Percentiles rank a stretch among this genome's conserved stretches.
These are phyloP conservation scores for Dactylonectria macrodidyma DNA, from an alignment of 2,329 filamentous ascomycete species.

Conservation along the genomic window DNA sequence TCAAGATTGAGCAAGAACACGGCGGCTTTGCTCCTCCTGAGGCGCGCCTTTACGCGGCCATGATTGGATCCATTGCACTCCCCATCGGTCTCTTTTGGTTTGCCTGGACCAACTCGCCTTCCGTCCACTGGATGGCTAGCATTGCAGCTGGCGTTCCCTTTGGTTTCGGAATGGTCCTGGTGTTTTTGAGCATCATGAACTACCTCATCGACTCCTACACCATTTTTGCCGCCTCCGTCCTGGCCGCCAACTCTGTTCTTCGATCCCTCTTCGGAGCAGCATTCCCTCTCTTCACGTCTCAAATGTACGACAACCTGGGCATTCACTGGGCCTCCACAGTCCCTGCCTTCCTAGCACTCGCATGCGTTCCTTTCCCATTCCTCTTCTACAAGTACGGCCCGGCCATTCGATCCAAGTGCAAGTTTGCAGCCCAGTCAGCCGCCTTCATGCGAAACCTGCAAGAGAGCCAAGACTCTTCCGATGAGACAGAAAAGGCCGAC, in stretches of 20 bases:
- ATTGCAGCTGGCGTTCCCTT: conserved; percentile 56
- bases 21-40: conserved; percentile 72
- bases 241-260: conserved; percentile 64
- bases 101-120: conserved; percentile 69
- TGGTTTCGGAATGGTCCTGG: conserved; percentile 67
- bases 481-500: background rate
- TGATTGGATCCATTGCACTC: conserved; percentile 68
- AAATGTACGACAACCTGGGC: conserved; percentile 68
- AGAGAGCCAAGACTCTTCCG: background rate
- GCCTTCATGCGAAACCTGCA: conserved; percentile 6
- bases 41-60: conserved; percentile 68
- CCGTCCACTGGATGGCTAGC: conserved; percentile 66
- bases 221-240: conserved; percentile 77
- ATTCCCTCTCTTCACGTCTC: conserved; percentile 77
- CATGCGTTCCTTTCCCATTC: conserved; percentile 71
- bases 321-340: conserved; percentile 81
- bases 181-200: conserved; percentile 72
- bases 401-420: conserved; percentile 66
- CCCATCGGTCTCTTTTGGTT: conserved; percentile 73
- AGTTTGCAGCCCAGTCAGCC: conserved; percentile 64
- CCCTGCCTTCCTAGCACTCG: conserved; percentile 77
- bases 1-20: conserved; percentile 44
- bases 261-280: conserved; percentile 77
- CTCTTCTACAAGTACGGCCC: conserved; percentile 73
- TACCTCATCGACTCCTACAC: conserved; percentile 77